Conservation (phyloP, 1,139 yeast genomes). For the Yamadazyma atmosphaerica region DNA sequence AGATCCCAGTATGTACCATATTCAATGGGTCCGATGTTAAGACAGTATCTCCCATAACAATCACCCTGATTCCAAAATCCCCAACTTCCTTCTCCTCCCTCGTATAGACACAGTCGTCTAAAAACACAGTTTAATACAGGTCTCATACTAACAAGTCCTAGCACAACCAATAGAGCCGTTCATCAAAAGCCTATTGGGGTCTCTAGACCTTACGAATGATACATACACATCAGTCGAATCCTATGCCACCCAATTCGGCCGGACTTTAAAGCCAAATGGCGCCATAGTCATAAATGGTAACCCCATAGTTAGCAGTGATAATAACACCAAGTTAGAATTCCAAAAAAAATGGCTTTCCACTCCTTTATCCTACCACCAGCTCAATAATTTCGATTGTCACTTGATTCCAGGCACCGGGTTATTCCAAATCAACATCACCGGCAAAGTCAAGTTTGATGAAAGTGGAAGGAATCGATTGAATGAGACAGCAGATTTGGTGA, state of each 20-base stretch:
- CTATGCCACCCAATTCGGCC: slow-evolving; percentile 52
- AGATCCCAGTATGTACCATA: slow-evolving; percentile 28
- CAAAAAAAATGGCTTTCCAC: slow-evolving; percentile 64
- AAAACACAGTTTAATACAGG: too few species aligned
- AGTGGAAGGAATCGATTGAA: slow-evolving; percentile 66
- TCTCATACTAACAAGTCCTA: slow-evolving; percentile 19
- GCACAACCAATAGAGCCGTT: slow-evolving; percentile 51
- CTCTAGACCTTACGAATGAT: slow-evolving; percentile 35
- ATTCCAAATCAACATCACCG: slow-evolving; percentile 52
- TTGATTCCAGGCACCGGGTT: slow-evolving; percentile 69
- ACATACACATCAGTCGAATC: slow-evolving; percentile 43
- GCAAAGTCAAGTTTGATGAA: slow-evolving; percentile 75
- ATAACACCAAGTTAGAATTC: slow-evolving; percentile 57
- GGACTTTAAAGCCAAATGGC: slow-evolving; percentile 43
- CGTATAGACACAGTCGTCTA: too few species aligned
- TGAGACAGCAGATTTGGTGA: slow-evolving; percentile 50
- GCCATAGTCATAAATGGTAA: slow-evolving; percentile 65
- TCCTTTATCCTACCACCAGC: slow-evolving; percentile 62
- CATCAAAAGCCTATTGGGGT: slow-evolving; percentile 36
- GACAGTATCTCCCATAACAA: too few species aligned
- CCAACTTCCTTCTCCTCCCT: too few species aligned
- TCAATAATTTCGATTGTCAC: slow-evolving; percentile 66
- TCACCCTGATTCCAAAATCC: too few species aligned
- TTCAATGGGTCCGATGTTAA: too few species aligned
- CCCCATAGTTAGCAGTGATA: slow-evolving; percentile 53